Evolutionary conservation across 768 basidiomycete genomes (phyloP), one percentile per base, ranked within the genome.

Genomic region (Rhodotorula kratochvilovae): DNA sequence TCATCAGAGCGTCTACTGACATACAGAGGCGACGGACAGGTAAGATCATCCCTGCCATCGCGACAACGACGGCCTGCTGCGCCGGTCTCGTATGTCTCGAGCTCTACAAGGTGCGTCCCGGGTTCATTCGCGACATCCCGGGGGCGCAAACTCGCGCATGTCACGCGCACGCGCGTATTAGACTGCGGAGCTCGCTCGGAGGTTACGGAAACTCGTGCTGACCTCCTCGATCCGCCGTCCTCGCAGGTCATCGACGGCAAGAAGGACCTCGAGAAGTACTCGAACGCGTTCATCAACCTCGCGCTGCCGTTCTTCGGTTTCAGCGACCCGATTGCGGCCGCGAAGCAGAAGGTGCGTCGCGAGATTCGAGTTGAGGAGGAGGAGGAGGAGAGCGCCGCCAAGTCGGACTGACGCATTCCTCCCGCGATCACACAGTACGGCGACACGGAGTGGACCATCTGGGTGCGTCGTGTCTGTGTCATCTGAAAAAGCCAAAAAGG

Each of bases 221-320:
- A 39, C 39, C 39, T 39, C 39, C 13, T 42, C 27, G 19, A 19
- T 39, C 39, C 39, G 13, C 21, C 2, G 23, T 46, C 19, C 56
- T 57, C n/a, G 36, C 60, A 96, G 93, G 85, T 98, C 79, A 94
- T 99, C 75, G 96, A 97, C 79, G 89, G 89, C 71, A 98, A 98
- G 86, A 87, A 84, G 78, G 90, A 91, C 79, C 83, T 98, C 23
- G 96, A 98, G 75, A 86, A 89, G 59, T 99, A 91, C 86, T 97
- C 96, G 86, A 99, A 99, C 78, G 95, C 94, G 50, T 99, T 99
- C 81, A 86, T 98, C 77, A 99, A 99, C 81, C 85, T 99, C 64
- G 96, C 96, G 6, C 82, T 99, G 33, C 96, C 96, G 2, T 98
- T 98, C 88, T 98, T 98, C 79, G 96, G 92, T 36, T 99, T 98